Percentiles rank a stretch among this genome's conserved stretches.
Conservation (phyloP, 306 rosid genomes). For the Glycyrrhiza uralensis region DNA sequence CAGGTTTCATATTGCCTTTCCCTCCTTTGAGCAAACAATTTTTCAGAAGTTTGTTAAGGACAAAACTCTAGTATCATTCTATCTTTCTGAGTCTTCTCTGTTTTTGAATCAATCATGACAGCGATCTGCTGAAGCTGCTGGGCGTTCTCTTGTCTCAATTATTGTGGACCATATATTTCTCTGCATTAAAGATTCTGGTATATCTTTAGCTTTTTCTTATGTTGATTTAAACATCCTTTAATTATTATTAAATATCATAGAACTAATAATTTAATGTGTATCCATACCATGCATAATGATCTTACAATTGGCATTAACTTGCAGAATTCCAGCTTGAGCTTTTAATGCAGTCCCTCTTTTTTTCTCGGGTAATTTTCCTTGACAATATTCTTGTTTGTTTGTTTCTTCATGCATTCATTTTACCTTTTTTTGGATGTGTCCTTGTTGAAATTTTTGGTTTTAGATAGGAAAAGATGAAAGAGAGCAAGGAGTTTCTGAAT, state of each 20-base stretch:
- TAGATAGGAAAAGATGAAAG: constrained; percentile 14
- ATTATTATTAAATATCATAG: background rate
- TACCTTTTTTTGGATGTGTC: background rate
- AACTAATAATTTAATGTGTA: background rate
- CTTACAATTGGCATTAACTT: constrained; percentile 33
- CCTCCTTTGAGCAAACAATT: constrained; percentile 8
- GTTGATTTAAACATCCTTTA: constrained; percentile 13
- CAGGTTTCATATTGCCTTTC: constrained; percentile 49
- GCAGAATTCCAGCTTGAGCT: constrained; percentile 97
- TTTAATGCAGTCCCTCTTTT: constrained; percentile 87
- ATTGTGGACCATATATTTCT: constrained; percentile 93
- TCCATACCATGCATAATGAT: constrained; percentile 20
- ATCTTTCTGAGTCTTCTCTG: constrained; percentile 29
- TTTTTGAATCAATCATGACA: constrained; percentile 43
- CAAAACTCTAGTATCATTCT: background rate
- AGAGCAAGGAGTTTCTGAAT: constrained; percentile 14
- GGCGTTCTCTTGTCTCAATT: constrained; percentile 74
- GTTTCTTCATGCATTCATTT: background rate
- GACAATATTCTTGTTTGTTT: background rate
- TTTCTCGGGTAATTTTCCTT: constrained; percentile 75
- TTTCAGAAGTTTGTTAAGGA: constrained; percentile 13
- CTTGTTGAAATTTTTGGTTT: constrained; percentile 3
- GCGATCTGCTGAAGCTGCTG: constrained; percentile 85
- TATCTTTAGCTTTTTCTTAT: constrained; percentile 22
- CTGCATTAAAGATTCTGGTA: constrained; percentile 89